Evolutionary conservation across 768 basidiomycete genomes (phyloP), one percentile per base, ranked within the genome.

Genomic region (Suillus plorans): DNA sequence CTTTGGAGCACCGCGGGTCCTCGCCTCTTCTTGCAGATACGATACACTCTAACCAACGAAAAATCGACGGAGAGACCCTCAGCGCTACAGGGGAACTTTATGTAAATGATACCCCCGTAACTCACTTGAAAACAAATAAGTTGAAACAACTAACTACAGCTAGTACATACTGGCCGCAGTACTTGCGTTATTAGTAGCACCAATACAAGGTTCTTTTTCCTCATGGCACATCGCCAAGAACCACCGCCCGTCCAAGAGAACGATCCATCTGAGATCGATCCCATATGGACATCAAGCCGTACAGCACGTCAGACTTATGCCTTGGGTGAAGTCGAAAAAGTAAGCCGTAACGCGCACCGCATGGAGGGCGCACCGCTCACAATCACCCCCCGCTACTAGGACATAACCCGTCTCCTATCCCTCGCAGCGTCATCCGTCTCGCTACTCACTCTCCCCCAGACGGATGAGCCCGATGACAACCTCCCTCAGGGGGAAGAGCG

Each of bases 281-380:
- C 90, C 8, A 89, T 92, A 64, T 94, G 91, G 90, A 85, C 84
- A 5, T 89, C 89, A 28, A 92, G 91, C 69, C 84, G 89, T 25
- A 93, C 92, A 41, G 89, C 91, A 41, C 82, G 89, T 63, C 91
- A 93, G 73, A 93, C 93, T 67, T 90, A 88, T 72, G 89, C 88
- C 5, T 84, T 94, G 10, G 88, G 89, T 28, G 86, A 89, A 74
- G 91, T 93, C 50, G 92, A 93, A 74, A 91, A 91, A 82, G 91
- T 89, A 49, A 56, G 76, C 60, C 31, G 53, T 34, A 34, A 55
- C 12, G 8, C 10, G 7, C 20, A 6, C 53, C 31, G 10, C 31
- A 25, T 44, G 10, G 25, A 3, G 14, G 50, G 16, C 10, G 3
- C 41, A 20, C 18, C 12, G 41, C 58, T 59, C 57, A 28, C 34